Evolutionary conservation across 306 rosid genomes (phyloP).

Genomic region (Begonia masoniana): DNA sequence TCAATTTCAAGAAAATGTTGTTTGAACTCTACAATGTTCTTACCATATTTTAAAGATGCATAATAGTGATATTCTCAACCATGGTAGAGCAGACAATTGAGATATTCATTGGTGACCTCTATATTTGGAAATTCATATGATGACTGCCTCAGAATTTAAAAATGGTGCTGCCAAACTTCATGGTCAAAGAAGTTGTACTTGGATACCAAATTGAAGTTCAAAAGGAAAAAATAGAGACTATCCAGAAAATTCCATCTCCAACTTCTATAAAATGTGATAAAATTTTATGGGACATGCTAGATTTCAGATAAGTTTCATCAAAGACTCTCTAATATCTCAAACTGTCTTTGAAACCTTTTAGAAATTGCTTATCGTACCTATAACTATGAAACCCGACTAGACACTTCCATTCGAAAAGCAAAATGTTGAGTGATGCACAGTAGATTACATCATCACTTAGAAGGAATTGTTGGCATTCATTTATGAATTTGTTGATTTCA

Average conservation of each 20-base stretch:
- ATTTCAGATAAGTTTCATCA: not conserved
- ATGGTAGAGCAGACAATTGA: conserved; percentile 1
- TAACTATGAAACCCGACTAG: not conserved
- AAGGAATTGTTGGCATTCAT: not conserved
- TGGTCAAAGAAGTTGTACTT: too few species aligned
- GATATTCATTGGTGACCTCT: conserved; percentile 1
- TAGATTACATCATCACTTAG: not conserved
- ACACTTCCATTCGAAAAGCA: not conserved
- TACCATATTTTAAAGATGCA: not conserved
- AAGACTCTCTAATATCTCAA: not conserved
- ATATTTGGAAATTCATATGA: not conserved
- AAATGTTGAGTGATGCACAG: not conserved
- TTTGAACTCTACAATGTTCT: not conserved
- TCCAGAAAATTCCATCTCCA: not conserved
- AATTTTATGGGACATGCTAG: not conserved
- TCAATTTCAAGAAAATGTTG: not conserved
- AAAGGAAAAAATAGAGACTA: not conserved
- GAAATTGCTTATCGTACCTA: not conserved
- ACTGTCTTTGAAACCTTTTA: not conserved
- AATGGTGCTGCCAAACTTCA: not conserved
- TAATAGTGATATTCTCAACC: not conserved
- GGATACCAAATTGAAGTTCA: not conserved
- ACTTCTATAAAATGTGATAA: too few species aligned
- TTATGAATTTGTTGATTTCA: not conserved
- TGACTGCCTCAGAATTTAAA: not conserved